Evolutionary conservation across 495 filamentous ascomycete genomes (phyloP), one percentile per base, ranked within the genome.

Genomic region (Aspergillus cavernicola): DNA sequence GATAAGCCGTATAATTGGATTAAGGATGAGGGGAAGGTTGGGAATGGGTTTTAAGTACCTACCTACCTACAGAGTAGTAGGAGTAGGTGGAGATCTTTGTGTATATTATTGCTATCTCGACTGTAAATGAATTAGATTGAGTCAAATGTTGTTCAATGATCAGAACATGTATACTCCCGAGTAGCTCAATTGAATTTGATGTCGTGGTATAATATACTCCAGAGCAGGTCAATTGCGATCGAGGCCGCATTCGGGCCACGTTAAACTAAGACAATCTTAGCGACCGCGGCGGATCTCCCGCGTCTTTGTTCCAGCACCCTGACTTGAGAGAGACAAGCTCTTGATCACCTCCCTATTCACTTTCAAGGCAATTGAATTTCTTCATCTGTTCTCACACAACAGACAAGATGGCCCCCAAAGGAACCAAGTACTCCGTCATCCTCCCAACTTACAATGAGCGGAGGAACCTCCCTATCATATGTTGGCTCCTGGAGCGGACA

Each of bases 371-470:
- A 35, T 57, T 42, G 41, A 35, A 43, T 48, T 26, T 15, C 36
- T 13, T 35, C 28, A 36, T 35, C 31, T 12, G 16, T 6, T 33
- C 16, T 15, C 16, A 24, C 41, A 20, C 23, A 8, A 23, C n/a
- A 28, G 40, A 22, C 29, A 72, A 56, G 40, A 77, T 77, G 74
- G 58, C 47, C 16, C 66, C 75, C 35, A 64, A 68, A 44, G 73
- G 72, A 58, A 75, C 90, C 82, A 92, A 95, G 70, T 98, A 96
- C 81, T 92, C 92, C 56, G 86, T 97, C 69, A 91, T 97, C 67
- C 83, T 98, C 52, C 93, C 93, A 36, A 98, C 93, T 56, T 98
- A 96, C 80, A 97, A 98, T 64, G 95, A 98, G 79, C 89, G 93
- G 67, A 84, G 82, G 60, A 98, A 98, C 78, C 83, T 98, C 62